phyloP scores from a whole-genome alignment of 345 rosid genomes.

The Melastoma malabathricum region DNA sequence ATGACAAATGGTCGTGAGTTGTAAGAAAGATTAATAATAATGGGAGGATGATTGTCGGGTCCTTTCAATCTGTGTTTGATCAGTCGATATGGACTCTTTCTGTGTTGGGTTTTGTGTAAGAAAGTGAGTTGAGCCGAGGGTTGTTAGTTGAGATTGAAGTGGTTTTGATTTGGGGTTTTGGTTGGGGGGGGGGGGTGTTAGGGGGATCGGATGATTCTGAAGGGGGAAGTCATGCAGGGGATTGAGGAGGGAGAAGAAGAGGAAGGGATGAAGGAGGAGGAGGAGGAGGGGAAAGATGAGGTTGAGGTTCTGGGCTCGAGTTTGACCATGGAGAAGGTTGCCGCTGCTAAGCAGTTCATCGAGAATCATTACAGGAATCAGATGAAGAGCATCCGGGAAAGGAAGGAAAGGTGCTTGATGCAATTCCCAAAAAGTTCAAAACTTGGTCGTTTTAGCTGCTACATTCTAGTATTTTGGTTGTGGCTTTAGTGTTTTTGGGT shows the following conservation, averaged over 20 bases:
- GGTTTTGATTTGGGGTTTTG: not conserved
- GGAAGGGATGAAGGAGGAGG: constrained; percentile 12
- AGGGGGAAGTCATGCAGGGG: constrained; percentile 14
- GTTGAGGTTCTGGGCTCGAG: constrained; percentile 72
- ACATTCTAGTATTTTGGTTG: not conserved
- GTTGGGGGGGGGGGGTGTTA: too few relatives aligned
- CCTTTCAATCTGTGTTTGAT: too few relatives aligned
- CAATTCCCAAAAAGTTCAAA: too few relatives aligned
- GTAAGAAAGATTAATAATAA: too few relatives aligned
- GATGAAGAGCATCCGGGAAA: constrained; percentile 74
- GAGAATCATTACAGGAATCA: constrained; percentile 96
- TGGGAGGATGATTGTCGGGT: too few relatives aligned
- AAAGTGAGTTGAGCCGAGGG: too few relatives aligned
- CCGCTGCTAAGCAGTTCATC: constrained; percentile 92
- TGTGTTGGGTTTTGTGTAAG: too few relatives aligned
- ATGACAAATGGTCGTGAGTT: too few relatives aligned
- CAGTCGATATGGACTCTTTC: too few relatives aligned
- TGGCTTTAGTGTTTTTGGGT: too few relatives aligned
- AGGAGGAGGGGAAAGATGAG: constrained; percentile 27
- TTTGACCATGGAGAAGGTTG: constrained; percentile 97
- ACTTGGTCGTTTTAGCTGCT: not conserved
- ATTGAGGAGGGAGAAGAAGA: constrained; percentile 17
- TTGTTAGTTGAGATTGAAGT: not conserved
- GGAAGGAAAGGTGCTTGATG: constrained; percentile 61
- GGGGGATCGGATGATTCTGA: constrained; percentile 7